Percentiles rank a stretch among this genome's conserved stretches.
phyloP scores from a whole-genome alignment of 345 rosid species.

The Nephelium lappaceum region DNA sequence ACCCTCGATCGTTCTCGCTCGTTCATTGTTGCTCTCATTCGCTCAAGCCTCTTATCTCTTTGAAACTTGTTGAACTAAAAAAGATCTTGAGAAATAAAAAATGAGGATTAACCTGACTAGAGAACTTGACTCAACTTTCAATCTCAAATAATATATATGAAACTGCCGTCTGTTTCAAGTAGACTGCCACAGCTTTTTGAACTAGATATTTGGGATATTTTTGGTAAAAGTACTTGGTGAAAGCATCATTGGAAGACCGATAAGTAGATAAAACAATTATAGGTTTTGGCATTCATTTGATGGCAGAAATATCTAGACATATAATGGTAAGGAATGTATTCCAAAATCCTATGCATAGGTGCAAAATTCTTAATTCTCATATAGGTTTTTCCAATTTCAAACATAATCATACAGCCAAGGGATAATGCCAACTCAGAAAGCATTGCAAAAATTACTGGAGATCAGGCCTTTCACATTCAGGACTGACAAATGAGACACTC shows the following conservation, averaged over 20 bases:
- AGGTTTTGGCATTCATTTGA: neutral
- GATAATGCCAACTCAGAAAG: neutral
- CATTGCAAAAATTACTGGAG: neutral
- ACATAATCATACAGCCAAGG: neutral
- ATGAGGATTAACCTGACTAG: no score
- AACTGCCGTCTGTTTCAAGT: no score
- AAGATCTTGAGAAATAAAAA: no score
- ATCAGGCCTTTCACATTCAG: slow-evolving; percentile 1
- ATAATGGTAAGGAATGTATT: neutral
- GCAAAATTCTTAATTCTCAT: slow-evolving; percentile 12
- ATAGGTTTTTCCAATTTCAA: slow-evolving; percentile 6
- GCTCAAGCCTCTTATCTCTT: no score
- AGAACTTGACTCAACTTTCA: no score
- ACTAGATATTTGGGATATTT: neutral
- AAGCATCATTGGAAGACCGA: neutral
- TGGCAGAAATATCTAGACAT: neutral
- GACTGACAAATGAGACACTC: neutral
- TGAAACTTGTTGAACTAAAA: no score
- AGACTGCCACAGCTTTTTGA: neutral
- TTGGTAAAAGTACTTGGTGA: neutral
- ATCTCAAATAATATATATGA: no score
- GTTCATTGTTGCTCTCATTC: no score
- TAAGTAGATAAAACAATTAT: slow-evolving; percentile 15
- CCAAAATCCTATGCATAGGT: slow-evolving; percentile 15
- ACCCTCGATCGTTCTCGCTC: no score